phyloP scores from a whole-genome alignment of 805 yeast genomes.

The Wickerhamomyces chaumierensis region DNA sequence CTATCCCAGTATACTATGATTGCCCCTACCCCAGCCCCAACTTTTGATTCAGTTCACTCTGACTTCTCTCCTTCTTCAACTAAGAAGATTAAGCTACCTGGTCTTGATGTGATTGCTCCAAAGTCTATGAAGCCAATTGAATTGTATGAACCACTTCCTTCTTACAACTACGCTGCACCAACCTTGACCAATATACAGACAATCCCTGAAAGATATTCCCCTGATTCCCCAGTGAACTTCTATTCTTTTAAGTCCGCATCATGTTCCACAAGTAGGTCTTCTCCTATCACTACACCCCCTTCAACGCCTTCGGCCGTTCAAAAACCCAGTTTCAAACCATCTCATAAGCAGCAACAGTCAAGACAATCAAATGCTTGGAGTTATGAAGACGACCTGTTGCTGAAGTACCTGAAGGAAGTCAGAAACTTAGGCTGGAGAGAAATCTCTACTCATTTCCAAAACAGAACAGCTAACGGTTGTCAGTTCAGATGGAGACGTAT shows the following conservation, averaged over 20 bases:
- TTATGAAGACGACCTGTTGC: conserved; percentile 48
- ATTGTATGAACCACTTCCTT: background rate
- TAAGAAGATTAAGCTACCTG: background rate
- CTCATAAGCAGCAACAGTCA: conserved; percentile 1
- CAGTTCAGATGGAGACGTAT: conserved; percentile 66
- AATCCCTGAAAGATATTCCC: background rate
- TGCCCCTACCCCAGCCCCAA: background rate
- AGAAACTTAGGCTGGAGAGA: conserved; percentile 71
- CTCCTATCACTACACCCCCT: conserved; percentile 1
- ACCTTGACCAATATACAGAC: background rate
- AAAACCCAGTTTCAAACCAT: background rate
- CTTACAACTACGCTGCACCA: background rate
- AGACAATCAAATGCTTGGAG: conserved; percentile 39
- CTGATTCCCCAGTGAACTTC: too few species aligned
- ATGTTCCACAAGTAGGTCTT: background rate
- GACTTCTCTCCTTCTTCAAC: background rate
- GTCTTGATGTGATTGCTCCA: background rate
- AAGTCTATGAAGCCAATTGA: background rate
- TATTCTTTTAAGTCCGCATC: background rate
- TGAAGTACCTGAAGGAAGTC: conserved; percentile 54
- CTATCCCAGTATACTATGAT: background rate
- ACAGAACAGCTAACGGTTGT: conserved; percentile 67
- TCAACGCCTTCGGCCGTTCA: conserved; percentile 1
- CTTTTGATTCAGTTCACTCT: background rate
- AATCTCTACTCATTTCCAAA: conserved; percentile 53